Conservation (phyloP, 352 stramenopile species). For the Elongisporangium undulatum region DNA sequence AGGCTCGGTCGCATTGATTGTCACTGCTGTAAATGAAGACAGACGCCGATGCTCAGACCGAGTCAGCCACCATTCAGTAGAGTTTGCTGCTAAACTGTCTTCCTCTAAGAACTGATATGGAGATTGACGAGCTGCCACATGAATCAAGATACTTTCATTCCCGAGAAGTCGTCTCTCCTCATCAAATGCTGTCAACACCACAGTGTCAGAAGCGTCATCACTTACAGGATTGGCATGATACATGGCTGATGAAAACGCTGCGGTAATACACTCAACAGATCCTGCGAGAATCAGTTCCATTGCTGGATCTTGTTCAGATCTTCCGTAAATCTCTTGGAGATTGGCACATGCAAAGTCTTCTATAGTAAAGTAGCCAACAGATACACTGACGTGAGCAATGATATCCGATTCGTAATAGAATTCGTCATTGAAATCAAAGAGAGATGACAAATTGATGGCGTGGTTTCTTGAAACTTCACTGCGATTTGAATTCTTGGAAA, state of each 20-base stretch:
- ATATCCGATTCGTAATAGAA: neutral
- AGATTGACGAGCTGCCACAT: neutral
- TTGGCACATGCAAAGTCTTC: neutral
- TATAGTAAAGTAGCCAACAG: neutral
- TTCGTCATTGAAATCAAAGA: neutral
- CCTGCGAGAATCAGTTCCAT: neutral
- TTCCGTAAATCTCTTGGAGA: neutral
- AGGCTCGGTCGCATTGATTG: neutral
- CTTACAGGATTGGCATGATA: neutral
- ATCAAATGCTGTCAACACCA: neutral
- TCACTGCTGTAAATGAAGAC: neutral
- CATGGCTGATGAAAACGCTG: neutral
- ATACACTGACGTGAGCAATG: neutral
- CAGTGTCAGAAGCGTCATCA: neutral
- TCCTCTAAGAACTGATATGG: neutral
- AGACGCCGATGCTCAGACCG: conserved; percentile 2
- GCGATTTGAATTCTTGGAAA: neutral
- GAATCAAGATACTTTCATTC: conserved; percentile 8
- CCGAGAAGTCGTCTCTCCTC: neutral
- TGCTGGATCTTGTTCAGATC: neutral
- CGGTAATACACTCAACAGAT: neutral
- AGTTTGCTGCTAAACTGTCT: conserved; percentile 1
- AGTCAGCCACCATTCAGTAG: conserved; percentile 5
- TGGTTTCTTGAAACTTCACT: neutral
- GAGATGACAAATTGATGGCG: neutral